A percentile compares a stretch with the other conserved stretches of the same genome.
These are phyloP conservation scores for Stylonectria norvegica DNA, from an alignment of 2,329 filamentous ascomycete species.

Conservation along the genomic window DNA sequence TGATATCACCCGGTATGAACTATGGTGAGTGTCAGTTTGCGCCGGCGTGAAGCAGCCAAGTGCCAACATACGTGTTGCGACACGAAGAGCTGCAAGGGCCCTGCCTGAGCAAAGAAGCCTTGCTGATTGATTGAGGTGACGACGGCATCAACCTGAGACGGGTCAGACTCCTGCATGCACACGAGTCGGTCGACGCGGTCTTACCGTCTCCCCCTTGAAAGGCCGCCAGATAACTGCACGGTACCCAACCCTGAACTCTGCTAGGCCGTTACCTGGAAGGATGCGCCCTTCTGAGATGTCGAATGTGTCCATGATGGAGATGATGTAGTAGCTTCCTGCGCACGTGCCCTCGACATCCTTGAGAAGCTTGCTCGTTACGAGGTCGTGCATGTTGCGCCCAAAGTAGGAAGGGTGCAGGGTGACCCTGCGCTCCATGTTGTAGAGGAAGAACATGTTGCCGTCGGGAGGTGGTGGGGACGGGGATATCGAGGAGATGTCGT, in stretches of 20 bases:
- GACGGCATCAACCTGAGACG: constrained; percentile 79
- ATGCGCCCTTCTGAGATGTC: constrained; percentile 93
- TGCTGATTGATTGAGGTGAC: constrained; percentile 88
- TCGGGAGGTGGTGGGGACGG: too few species aligned
- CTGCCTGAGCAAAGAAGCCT: constrained; percentile 85
- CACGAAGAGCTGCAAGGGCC: constrained; percentile 74
- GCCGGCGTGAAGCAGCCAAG: not conserved
- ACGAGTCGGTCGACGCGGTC: constrained; percentile 30
- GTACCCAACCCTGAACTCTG: constrained; percentile 93
- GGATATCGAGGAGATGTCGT: too few species aligned
- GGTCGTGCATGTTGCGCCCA: constrained; percentile 85
- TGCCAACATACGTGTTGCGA: constrained; percentile 67
- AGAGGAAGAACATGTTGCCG: constrained; percentile 96
- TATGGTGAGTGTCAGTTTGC: constrained; percentile 36
- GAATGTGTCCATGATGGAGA: constrained; percentile 95
- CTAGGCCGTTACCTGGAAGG: constrained; percentile 83
- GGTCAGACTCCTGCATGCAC: constrained; percentile 28
- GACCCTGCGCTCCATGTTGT: constrained; percentile 92
- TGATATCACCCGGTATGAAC: constrained; percentile 89
- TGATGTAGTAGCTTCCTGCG: constrained; percentile 94
- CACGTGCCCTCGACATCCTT: constrained; percentile 94
- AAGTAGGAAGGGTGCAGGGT: constrained; percentile 97
- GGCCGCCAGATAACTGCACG: constrained; percentile 96
- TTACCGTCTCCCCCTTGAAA: constrained; percentile 95
- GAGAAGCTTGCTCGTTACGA: constrained; percentile 84